Percentiles rank a stretch among this genome's conserved stretches.
Conservation (phyloP, 2,329 filamentous ascomycete genomes). For the Talaromyces atroroseus region DNA sequence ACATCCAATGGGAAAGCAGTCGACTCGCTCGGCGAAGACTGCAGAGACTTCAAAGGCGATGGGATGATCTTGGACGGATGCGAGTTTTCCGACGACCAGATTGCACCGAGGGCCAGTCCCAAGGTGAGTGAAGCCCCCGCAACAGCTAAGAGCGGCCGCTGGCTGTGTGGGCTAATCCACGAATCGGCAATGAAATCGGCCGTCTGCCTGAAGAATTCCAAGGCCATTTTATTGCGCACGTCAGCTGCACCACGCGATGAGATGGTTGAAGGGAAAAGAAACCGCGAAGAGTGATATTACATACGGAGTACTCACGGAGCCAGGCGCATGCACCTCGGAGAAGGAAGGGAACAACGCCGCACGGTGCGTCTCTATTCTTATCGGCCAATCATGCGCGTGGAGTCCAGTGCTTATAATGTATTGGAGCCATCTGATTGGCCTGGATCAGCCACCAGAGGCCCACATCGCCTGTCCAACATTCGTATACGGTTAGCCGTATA, state of each 20-base stretch:
- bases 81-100: conserved; percentile 18
- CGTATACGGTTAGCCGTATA: background rate
- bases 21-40: conserved; percentile 32
- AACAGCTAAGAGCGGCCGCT: conserved; percentile 30
- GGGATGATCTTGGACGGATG: conserved; percentile 20
- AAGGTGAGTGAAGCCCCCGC: conserved; percentile 32
- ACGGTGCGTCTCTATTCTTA: background rate
- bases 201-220: conserved; percentile 29
- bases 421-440: background rate
- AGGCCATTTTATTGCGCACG: conserved; percentile 11
- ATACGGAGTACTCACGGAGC: too few relatives aligned
- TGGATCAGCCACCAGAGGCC: background rate
- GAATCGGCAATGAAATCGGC: conserved; percentile 30
- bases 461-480: background rate
- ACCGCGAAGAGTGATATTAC: background rate
- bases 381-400: background rate
- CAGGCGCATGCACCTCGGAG: too few relatives aligned
- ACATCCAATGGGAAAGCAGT: conserved; percentile 64
- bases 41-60: conserved; percentile 33
- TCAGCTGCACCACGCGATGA: background rate
- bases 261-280: background rate
- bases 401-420: background rate
- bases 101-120: conserved; percentile 26
- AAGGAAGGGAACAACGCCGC: too few relatives aligned
- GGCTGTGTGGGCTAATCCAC: conserved; percentile 24